Conservation (phyloP, 164 flowering plant genomes). For the Stephania cephalantha region DNA sequence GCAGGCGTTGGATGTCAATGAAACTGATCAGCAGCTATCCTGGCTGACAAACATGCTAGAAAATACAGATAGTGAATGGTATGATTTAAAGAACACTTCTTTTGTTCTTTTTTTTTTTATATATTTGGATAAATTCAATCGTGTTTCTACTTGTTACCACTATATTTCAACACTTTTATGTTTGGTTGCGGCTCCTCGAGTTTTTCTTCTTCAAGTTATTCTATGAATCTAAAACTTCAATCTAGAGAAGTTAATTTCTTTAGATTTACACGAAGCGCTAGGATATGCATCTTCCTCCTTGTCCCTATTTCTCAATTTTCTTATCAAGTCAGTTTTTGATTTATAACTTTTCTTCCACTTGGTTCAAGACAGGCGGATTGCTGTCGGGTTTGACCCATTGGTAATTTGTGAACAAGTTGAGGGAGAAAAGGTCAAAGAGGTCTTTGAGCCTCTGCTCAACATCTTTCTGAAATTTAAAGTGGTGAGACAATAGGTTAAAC, state of each 20-base stretch:
- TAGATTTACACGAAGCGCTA: background rate
- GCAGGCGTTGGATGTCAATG: constrained; percentile 13
- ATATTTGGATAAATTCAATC: background rate
- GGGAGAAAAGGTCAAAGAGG: constrained; percentile 11
- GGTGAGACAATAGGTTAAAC: constrained; percentile 29
- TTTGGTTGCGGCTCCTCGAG: background rate
- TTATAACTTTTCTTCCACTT: constrained; percentile 2
- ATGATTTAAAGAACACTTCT: constrained; percentile 3
- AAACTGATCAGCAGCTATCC: constrained; percentile 24
- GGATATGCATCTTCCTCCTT: background rate
- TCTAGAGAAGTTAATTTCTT: background rate
- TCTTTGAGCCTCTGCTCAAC: constrained; percentile 29
- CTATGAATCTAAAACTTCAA: background rate
- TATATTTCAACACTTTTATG: background rate
- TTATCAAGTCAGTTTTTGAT: background rate
- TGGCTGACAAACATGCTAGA: constrained; percentile 44
- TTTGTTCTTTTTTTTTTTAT: background rate
- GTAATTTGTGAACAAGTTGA: constrained; percentile 23
- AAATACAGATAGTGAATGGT: constrained; percentile 39
- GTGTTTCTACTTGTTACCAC: background rate
- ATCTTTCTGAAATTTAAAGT: constrained; percentile 41
- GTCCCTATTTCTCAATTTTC: background rate
- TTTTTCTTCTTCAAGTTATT: background rate
- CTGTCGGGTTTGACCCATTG: constrained; percentile 46
- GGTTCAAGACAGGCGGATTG: constrained; percentile 44